Evolutionary conservation across 139 green algal genomes (phyloP), one percentile per base, ranked within the genome.

Genomic region (Haematococcus lacustris): DNA sequence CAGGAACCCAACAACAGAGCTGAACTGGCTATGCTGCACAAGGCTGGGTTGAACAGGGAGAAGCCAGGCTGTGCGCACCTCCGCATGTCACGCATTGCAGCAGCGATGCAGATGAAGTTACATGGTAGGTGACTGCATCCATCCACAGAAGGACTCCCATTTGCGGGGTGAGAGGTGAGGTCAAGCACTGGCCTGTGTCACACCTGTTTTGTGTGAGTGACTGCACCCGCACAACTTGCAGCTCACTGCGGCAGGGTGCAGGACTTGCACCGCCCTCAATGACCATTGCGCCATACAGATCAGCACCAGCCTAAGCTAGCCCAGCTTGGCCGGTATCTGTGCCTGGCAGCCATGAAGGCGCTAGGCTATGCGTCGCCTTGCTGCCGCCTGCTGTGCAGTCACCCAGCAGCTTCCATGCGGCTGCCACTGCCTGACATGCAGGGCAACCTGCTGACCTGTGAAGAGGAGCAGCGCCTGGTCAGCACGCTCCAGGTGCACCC

Each of bases 361-460:
- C 13, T 30, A 64, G 57, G 9, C 9, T 53, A 9, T 64, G 57
- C 23, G 9, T 5, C 9, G 57, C 57, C 9, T 4, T 64, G 28
- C 57, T 64, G 57, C 9, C 28, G 13, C 23, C 25, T 37, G 4
- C 57, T 64, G 57, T 64, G 28, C n/a, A 25, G 25, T 35, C 21
- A 57, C 13, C 17, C 47, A n/a, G 21, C 13, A 57, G 47, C 47
- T 57, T 13, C 13, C 17, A 13, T n/a, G 47, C 47, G 21, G 47
- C 47, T 21, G 28, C 5, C 23, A 25, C 57, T 64, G 57, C 57
- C 28, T 4, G 5, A 25, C 7, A 17, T 41, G 4, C 67, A 90
- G 41, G 89, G 87, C 38, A 88, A 97, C 81, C 90, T 97, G 92
- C 83, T 98, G 62, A 92, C 77, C 17, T 85, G 85, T 21, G 77